Base-by-base conservation (phyloP, 1,284 basidiomycete species). In the Sanguinoderma infundibulare region DNA sequence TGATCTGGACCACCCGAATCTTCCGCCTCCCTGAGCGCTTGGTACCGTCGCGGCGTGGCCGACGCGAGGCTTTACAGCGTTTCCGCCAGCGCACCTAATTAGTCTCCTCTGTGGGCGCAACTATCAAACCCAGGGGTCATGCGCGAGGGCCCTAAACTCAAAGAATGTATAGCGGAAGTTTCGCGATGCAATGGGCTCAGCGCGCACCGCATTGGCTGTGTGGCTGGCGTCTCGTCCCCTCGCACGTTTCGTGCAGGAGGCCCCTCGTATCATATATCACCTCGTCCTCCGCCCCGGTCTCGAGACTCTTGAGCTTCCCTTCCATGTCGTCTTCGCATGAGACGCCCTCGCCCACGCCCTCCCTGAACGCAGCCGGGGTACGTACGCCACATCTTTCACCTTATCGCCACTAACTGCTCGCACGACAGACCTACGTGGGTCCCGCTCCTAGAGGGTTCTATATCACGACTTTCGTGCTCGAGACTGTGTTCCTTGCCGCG, bases 51-150 rank as follows among this genome's bases (percentile, higher is more conserved):
- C 28, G n/a, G 46, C 46, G 46, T 26, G 46, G 24, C 24, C 26
- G 15, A 47, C 26, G 12, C 24, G 28, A 15, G 44, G 22, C 44
- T 26, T 17, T 26, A 47, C 14, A 32, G 46, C 46, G 17, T 32
- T 14, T 14, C 34, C 15, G 24, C 46, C 7, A 7, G 46, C 28
- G 46, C 2, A 10, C 46, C 46, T 6, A 17, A 49, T 9, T n/a
- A 49, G 28, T 49, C 9, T 26, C 28, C 28, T 17, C 20, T 38
- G 59, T 51, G 47, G 59, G 59, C 40, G 53, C n/a, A 15, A 42
- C 39, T 10, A 60, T 60, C 59, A 60, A 55, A 60, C 59, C 39
- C 39, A 60, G 47, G 36, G 59, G 53, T 55, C 59, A 60, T 60
- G 59, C 46, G 59, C 32, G 32, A n/a, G 35, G 15, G 12, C 9